Base-by-base conservation (phyloP, 2,329 filamentous ascomycete genomes). In the Penicillium sp. region DNA sequence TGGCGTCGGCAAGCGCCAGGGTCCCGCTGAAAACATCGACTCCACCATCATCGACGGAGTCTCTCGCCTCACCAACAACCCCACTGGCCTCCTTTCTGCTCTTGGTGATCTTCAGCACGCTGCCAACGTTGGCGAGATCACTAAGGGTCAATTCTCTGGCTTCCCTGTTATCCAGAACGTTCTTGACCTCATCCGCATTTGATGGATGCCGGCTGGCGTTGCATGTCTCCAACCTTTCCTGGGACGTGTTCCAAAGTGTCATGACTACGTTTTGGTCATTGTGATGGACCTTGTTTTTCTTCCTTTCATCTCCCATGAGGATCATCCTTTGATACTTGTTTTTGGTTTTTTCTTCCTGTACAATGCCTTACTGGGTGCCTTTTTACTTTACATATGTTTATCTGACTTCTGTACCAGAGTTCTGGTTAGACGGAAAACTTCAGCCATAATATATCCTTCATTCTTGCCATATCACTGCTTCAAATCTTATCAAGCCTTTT, bases 21-120 rank as follows among this genome's bases (percentile, higher is more conserved):
- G 45, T 30, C 9, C 18, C 35, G 35, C 35, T 19, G 26, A 11
- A 16, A 32, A 32, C 40, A 14, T 42, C n/a, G 29, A 42, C 7
- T 23, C 19, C 8, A 26, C 32, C 7, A 26, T 26, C 30, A 4
- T 29, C 35, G 18, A 13, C 27, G 29, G 16, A 14, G 4, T 48
- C 36, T 27, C 16, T 4, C 14, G 10, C 2, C 10, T 48, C n/a
- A 40, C 46, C 13, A 23, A 16, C 26, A 39, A 52, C 57, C 55
- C 58, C 10, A 56, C 49, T 29, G 60, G 56, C 30, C 51, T 59
- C 30, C 42, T 51, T 32, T 45, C 42, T 27, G 51, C 54, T 29
- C 51, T 61, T 18, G 51, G 35, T 11, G 43, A 32, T 14, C 56
- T 65, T 35, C 55, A 61, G n/a, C 52, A 51, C 18, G 62, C 59